Evolutionary conservation across 148 eudicot species (phyloP).

Genomic region (Pouteria glomerata): DNA sequence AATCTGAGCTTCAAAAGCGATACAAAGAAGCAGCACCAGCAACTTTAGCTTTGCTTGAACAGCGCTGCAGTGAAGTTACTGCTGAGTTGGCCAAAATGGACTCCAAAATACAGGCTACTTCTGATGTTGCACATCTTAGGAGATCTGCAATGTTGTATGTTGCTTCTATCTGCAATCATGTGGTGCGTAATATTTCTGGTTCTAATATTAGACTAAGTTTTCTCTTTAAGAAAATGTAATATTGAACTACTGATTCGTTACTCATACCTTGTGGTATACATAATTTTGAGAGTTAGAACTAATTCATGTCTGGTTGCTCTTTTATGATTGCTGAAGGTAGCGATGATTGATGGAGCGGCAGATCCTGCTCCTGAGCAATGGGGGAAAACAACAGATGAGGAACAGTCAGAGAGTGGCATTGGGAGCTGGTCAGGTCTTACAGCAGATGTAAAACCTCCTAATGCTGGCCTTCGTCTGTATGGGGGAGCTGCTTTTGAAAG

Average conservation of each 20-base stretch:
- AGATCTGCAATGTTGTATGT: conserved; percentile 84
- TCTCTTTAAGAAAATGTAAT: neutral
- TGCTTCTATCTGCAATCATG: conserved; percentile 74
- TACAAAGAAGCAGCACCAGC: conserved; percentile 98
- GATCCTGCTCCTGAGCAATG: conserved; percentile 97
- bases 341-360: conserved; percentile 91
- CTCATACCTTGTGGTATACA: neutral
- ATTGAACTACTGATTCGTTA: neutral
- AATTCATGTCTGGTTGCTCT: neutral
- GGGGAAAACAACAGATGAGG: conserved; percentile 95
- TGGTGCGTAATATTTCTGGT: conserved; percentile 45
- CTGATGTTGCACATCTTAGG: conserved; percentile 90
- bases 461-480: conserved; percentile 76
- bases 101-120: conserved; percentile 73
- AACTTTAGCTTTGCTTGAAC: conserved; percentile 89
- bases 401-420: conserved; percentile 75
- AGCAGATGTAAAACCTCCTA: conserved; percentile 71
- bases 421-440: conserved; percentile 96
- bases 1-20: conserved; percentile 87
- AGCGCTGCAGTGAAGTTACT: conserved; percentile 80
- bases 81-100: conserved; percentile 72
- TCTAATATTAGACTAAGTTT: neutral
- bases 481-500: conserved; percentile 99
- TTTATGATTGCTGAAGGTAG: conserved; percentile 47
- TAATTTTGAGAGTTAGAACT: neutral